These are phyloP conservation scores for Nidularia sp. DNA, from an alignment of 768 basidiomycete genomes.

Conservation along the genomic window DNA sequence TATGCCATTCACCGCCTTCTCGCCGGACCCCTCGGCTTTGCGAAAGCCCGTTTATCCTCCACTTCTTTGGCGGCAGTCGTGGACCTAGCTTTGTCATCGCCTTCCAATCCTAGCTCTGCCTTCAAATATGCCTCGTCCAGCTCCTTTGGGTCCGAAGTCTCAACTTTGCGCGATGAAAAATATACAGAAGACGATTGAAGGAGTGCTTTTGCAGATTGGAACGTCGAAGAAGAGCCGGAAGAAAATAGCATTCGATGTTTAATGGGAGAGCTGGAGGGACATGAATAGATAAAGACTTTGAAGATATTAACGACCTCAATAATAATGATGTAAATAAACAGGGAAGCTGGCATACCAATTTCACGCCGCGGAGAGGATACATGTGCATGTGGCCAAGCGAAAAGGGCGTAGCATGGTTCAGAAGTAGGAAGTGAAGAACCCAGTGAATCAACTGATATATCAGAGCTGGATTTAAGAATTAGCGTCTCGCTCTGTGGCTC, in stretches of 20 bases:
- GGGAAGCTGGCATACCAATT: constrained; percentile 39
- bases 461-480: constrained; percentile 33
- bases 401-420: constrained; percentile 67
- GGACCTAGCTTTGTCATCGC: neutral
- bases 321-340: neutral
- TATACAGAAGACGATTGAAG: constrained; percentile 35
- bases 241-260: constrained; percentile 91
- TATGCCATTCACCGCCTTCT: constrained; percentile 32
- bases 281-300: constrained; percentile 88
- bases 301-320: neutral
- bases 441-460: constrained; percentile 39
- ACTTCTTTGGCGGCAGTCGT: neutral
- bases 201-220: constrained; percentile 49
- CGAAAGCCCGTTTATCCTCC: constrained; percentile 37
- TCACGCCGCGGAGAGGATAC: constrained; percentile 42
- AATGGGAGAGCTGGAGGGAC: constrained; percentile 76
- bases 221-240: constrained; percentile 56
- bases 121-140: constrained; percentile 61
- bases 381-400: constrained; percentile 54
- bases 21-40: constrained; percentile 65
- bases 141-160: constrained; percentile 79
- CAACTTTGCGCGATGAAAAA: constrained; percentile 61
- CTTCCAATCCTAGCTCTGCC: constrained; percentile 44
- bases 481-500: constrained; percentile 63
- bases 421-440: constrained; percentile 45